Evolutionary conservation across 768 basidiomycete genomes (phyloP), one percentile per base, ranked within the genome.

Genomic region (Daedaleopsis nitida): DNA sequence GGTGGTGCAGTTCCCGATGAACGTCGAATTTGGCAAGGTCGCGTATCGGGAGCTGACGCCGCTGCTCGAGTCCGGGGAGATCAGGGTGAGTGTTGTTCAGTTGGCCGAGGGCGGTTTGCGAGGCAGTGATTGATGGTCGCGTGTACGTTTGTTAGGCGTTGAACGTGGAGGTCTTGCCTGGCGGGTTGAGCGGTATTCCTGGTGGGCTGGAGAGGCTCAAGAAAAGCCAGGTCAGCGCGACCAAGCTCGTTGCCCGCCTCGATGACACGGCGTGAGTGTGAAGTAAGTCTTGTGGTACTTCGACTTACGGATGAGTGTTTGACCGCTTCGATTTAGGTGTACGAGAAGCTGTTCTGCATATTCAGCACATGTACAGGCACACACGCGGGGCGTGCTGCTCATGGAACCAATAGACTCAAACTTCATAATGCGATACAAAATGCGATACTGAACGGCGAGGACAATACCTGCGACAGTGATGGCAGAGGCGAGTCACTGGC

Each of bases 181-280:
- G 63, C 0, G 70, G 70, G 3, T 49, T 71, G 19, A 51, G 55
- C 11, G 67, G 70, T 6, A 66, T 71, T 23, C 12, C 47, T 8
- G 55, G 54, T 2, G 70, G 68, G 5, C 52, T 69, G 53, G 54
- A 65, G 38, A 55, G 60, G 56, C 49, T 63, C 16, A 57, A 60
- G 50, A 65, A 70, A 32, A 52, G 55, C 19, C 56, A 54, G 34
- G 62, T 59, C 13, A 58, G 48, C 42, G 43, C n/a, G n/a, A 16
- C 19, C 1, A 49, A 55, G 45, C 32, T 53, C 8, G 27, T 47
- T 78, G 80, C 79, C 2, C 52, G 32, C 14, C 59, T 53, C 10
- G n/a, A 2, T 11, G 59, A 60, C 13, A 60, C 59, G 0, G 52
- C 39, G 5, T 60, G 43, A 52, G 17, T n/a, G n/a, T n/a, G 27